Conservation (phyloP, 2,329 filamentous ascomycete species). For the Microdochium trichocladiopsis region DNA sequence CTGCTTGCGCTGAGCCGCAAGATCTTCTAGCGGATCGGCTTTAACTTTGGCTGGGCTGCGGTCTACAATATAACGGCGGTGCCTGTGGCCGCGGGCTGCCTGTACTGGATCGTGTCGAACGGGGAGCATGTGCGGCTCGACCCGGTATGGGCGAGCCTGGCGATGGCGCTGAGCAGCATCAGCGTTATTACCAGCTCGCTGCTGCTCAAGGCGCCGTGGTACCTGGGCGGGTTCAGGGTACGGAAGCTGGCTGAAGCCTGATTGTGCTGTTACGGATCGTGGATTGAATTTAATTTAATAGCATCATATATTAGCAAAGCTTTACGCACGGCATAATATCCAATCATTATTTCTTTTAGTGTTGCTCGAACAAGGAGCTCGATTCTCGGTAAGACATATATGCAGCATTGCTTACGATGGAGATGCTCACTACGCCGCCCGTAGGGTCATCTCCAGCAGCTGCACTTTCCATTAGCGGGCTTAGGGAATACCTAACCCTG, state of each 20-base stretch:
- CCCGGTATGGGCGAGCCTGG: conserved; percentile 80
- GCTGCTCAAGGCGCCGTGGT: neutral
- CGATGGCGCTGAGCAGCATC: conserved; percentile 89
- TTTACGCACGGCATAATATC: too few relatives aligned
- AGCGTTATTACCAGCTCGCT: conserved; percentile 68
- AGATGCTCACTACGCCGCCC: too few relatives aligned
- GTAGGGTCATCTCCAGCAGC: too few relatives aligned
- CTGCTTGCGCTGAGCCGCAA: conserved; percentile 63
- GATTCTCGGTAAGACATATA: too few relatives aligned
- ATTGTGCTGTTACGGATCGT: neutral
- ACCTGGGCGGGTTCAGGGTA: neutral
- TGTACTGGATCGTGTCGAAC: conserved; percentile 49
- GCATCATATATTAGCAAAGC: too few relatives aligned
- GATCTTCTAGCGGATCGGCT: conserved; percentile 71
- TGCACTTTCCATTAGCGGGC: too few relatives aligned
- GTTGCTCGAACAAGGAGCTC: too few relatives aligned
- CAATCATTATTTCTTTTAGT: too few relatives aligned
- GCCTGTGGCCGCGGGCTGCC: conserved; percentile 72
- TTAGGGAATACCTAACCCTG: too few relatives aligned
- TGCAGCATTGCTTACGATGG: too few relatives aligned
- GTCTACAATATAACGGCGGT: conserved; percentile 75
- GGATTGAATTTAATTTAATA: too few relatives aligned
- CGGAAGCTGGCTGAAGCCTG: neutral
- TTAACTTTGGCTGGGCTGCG: conserved; percentile 83
- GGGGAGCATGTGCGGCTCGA: conserved; percentile 57